Evolutionary conservation across 352 stramenopile species (phyloP).

Genomic region (Phytopythium oedochilum): DNA sequence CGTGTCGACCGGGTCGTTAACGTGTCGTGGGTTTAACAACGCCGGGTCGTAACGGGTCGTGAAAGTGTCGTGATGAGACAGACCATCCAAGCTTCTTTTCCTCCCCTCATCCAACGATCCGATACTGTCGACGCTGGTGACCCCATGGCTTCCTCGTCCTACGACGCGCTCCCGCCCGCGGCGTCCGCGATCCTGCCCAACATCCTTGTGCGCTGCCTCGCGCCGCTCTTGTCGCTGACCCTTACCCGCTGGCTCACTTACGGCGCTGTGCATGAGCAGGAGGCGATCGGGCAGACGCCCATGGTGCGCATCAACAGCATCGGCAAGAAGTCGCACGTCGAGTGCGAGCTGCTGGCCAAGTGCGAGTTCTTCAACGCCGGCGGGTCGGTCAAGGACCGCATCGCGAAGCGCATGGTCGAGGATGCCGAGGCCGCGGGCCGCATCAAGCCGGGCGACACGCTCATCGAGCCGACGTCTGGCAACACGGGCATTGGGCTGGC

Average conservation of each 20-base stretch:
- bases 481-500: constrained; percentile 98
- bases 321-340: constrained; percentile 64
- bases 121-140: no score
- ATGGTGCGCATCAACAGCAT: constrained; percentile 93
- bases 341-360: constrained; percentile 93
- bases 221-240: neutral
- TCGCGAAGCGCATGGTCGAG: constrained; percentile 89
- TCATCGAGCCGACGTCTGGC: constrained; percentile 97
- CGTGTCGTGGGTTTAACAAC: neutral
- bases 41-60: neutral
- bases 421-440: constrained; percentile 87
- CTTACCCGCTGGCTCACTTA: neutral
- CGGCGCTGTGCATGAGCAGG: constrained; percentile 10
- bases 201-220: constrained; percentile 33
- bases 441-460: constrained; percentile 93
- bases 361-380: constrained; percentile 97
- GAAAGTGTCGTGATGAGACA: neutral
- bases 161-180: constrained; percentile 26
- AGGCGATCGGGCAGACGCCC: constrained; percentile 90
- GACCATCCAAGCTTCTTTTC: neutral
- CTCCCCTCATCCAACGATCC: no score
- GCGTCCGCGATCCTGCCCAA: constrained; percentile 52
- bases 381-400: constrained; percentile 90
- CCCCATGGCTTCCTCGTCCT: constrained; percentile 18
- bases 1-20: neutral